These are phyloP conservation scores for Westerdykella ornata DNA, from an alignment of 2,329 filamentous ascomycete species.

Conservation along the genomic window DNA sequence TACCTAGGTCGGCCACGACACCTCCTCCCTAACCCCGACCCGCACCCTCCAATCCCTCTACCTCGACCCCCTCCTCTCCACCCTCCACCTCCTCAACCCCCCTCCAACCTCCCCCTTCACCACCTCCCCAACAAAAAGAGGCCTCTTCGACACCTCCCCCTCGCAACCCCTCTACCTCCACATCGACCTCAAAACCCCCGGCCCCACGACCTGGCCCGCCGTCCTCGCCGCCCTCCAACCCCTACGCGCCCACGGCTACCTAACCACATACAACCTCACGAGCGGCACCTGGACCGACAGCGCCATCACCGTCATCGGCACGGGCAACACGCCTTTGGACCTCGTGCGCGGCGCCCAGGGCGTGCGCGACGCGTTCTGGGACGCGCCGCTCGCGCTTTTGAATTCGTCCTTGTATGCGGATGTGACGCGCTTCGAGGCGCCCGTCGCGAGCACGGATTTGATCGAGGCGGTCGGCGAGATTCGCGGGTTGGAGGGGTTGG, in stretches of 20 bases:
- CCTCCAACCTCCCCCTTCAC: constrained; percentile 45
- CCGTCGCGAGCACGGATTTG: constrained; percentile 52
- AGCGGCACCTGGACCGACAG: constrained; percentile 38
- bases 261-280: constrained; percentile 48
- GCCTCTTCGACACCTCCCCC: constrained; percentile 55
- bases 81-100: constrained; percentile 53
- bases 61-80: constrained; percentile 53
- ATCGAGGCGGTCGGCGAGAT: constrained; percentile 35
- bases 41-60: constrained; percentile 55
- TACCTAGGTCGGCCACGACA: constrained; percentile 51
- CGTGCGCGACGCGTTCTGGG: constrained; percentile 52
- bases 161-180: constrained; percentile 58
- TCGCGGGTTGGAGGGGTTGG: constrained; percentile 19
- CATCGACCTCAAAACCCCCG: constrained; percentile 57
- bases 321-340: constrained; percentile 49
- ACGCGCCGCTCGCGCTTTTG: constrained; percentile 49
- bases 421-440: constrained; percentile 46
- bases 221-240: constrained; percentile 53
- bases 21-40: constrained; percentile 45
- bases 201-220: constrained; percentile 49
- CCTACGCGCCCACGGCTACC: constrained; percentile 48
- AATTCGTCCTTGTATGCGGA: constrained; percentile 36
- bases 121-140: constrained; percentile 47
- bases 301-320: constrained; percentile 57
- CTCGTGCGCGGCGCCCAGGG: constrained; percentile 40